These are phyloP conservation scores for Aspergillus haitiensis DNA, from an alignment of 495 filamentous ascomycete genomes.

Conservation along the genomic window DNA sequence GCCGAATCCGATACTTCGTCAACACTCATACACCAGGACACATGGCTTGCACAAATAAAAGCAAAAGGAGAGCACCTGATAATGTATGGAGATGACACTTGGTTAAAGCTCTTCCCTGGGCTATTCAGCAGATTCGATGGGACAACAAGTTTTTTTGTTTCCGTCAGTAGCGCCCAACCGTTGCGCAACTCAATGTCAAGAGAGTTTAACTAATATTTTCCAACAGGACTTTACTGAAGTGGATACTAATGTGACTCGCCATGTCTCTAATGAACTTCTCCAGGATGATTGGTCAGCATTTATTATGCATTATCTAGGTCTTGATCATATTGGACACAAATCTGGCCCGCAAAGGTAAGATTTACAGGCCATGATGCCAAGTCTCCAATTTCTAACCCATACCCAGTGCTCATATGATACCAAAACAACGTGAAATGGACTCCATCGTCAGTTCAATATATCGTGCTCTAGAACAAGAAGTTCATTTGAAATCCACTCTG, in stretches of 20 bases:
- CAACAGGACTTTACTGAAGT: slow-evolving; percentile 95
- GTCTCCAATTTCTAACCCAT: slow-evolving; percentile 17
- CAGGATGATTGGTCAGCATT: slow-evolving; percentile 87
- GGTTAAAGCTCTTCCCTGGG: slow-evolving; percentile 92
- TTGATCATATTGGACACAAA: slow-evolving; percentile 98
- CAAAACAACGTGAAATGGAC: slow-evolving; percentile 96
- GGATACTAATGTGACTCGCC: slow-evolving; percentile 94
- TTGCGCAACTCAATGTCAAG: neutral
- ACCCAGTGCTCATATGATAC: slow-evolving; percentile 78
- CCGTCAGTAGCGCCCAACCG: slow-evolving; percentile 60
- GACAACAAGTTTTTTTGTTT: slow-evolving; percentile 97
- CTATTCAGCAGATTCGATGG: slow-evolving; percentile 85
- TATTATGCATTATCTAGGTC: slow-evolving; percentile 91
- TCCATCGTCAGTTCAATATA: slow-evolving; percentile 73
- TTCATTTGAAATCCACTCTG: slow-evolving; percentile 73
- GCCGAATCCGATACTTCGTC: slow-evolving; percentile 90
- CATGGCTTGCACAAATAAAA: slow-evolving; percentile 91
- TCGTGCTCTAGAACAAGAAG: slow-evolving; percentile 64
- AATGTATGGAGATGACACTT: slow-evolving; percentile 98
- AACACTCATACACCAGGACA: slow-evolving; percentile 83
- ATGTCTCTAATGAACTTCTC: slow-evolving; percentile 72
- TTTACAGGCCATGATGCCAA: neutral
- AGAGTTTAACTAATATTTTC: slow-evolving; percentile 27
- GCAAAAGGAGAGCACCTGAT: slow-evolving; percentile 72
- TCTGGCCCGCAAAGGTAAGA: slow-evolving; percentile 78